Percentiles rank a stretch among this genome's conserved stretches.
These are phyloP conservation scores for Pterocarpus macrocarpus DNA, from an alignment of 306 rosid genomes.

Conservation along the genomic window DNA sequence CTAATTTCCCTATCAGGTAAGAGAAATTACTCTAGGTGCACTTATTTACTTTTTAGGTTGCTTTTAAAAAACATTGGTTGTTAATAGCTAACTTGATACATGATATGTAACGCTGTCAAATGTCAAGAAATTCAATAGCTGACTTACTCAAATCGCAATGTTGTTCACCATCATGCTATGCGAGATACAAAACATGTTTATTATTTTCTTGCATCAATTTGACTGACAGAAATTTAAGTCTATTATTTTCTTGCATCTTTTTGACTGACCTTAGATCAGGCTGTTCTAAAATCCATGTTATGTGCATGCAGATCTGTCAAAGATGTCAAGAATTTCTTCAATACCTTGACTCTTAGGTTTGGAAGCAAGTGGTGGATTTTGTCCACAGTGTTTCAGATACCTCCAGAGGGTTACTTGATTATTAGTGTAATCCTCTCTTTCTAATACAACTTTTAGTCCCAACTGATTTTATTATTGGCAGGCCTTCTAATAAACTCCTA, in stretches of 20 bases:
- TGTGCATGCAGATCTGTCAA: conserved; percentile 64
- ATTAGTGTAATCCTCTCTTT: conserved; percentile 60
- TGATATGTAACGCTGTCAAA: not conserved
- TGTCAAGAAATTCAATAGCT: not conserved
- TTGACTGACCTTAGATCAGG: conserved; percentile 24
- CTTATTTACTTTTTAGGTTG: not conserved
- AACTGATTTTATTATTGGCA: conserved; percentile 17
- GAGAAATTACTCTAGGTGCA: conserved; percentile 20
- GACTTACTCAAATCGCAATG: not conserved
- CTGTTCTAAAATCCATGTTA: conserved; percentile 39
- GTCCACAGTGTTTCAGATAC: conserved; percentile 66
- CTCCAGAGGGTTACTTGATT: conserved; percentile 79
- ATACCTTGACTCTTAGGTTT: conserved; percentile 70
- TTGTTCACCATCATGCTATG: not conserved
- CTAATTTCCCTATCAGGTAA: conserved; percentile 66
- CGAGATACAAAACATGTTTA: not conserved
- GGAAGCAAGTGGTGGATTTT: conserved; percentile 82
- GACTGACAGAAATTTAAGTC: not conserved
- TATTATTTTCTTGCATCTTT: conserved; percentile 39
- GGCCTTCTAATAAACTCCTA: conserved; percentile 32
- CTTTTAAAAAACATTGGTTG: not conserved
- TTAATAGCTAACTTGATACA: not conserved
- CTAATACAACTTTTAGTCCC: conserved; percentile 31
- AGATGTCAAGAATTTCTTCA: conserved; percentile 74
- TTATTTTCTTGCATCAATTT: conserved; percentile 37